phyloP scores from a whole-genome alignment of 306 rosid species.

The Delonix regia region DNA sequence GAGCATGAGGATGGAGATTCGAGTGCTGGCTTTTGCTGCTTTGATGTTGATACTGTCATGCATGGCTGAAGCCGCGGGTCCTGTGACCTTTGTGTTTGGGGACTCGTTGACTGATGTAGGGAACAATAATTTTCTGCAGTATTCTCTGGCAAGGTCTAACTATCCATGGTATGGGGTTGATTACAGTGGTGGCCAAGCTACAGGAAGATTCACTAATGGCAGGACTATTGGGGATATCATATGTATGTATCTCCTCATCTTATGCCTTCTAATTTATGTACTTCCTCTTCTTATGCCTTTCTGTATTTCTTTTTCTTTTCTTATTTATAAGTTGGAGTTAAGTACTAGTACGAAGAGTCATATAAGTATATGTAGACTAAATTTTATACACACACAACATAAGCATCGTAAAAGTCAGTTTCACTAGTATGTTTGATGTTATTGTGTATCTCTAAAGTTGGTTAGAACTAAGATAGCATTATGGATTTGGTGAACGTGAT shows the following conservation, averaged over 20 bases:
- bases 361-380: too few relatives aligned
- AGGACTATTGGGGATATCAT: constrained; percentile 86
- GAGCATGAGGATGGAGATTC: constrained; percentile 31
- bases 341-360: too few relatives aligned
- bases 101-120: constrained; percentile 90
- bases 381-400: too few relatives aligned
- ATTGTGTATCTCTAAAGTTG: too few relatives aligned
- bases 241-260: constrained; percentile 53
- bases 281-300: not conserved
- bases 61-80: constrained; percentile 26
- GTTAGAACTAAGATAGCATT: too few relatives aligned
- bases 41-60: constrained; percentile 28
- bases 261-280: not conserved
- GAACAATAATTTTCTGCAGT: constrained; percentile 73
- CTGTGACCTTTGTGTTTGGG: constrained; percentile 67
- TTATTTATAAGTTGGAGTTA: not conserved
- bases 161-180: constrained; percentile 91
- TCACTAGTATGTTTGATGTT: too few relatives aligned
- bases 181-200: constrained; percentile 67
- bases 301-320: too few relatives aligned
- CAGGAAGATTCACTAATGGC: constrained; percentile 91
- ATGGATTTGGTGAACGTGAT: too few relatives aligned
- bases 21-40: constrained; percentile 30
- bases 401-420: too few relatives aligned
- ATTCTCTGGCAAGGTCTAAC: constrained; percentile 74